phyloP scores from a whole-genome alignment of 1,139 yeast genomes.

The Protomyces lactucae-debilis region DNA sequence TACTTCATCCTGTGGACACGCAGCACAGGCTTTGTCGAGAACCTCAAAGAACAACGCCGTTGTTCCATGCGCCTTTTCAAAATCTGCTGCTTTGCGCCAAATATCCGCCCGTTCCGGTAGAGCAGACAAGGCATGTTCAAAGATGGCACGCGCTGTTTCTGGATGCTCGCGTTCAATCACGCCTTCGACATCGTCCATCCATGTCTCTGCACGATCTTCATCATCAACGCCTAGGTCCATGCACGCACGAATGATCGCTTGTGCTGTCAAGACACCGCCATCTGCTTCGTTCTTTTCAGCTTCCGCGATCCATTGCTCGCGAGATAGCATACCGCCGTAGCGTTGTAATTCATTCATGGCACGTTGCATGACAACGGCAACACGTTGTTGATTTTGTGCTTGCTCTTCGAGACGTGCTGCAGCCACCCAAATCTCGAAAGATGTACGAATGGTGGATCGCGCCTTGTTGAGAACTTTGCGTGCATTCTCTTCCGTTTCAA shows the following conservation, averaged over 20 bases:
- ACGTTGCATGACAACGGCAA: constrained; percentile 48
- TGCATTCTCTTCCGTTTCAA: constrained; percentile 49
- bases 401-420: constrained; percentile 70
- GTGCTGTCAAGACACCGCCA: constrained; percentile 39
- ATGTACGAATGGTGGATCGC: constrained; percentile 49
- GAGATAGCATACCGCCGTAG: constrained; percentile 38
- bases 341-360: constrained; percentile 49
- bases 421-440: constrained; percentile 63
- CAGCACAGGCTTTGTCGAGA: constrained; percentile 50
- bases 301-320: constrained; percentile 48
- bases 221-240: constrained; percentile 39
- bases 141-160: constrained; percentile 48
- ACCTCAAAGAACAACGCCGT: constrained; percentile 44
- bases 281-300: constrained; percentile 45
- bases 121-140: constrained; percentile 46
- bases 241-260: constrained; percentile 39
- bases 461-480: constrained; percentile 56
- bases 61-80: constrained; percentile 44
- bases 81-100: constrained; percentile 54
- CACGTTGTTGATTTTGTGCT: constrained; percentile 44
- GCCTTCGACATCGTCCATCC: constrained; percentile 42
- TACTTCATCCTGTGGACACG: constrained; percentile 49
- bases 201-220: constrained; percentile 36
- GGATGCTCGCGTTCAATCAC: constrained; percentile 37
- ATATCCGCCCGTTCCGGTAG: constrained; percentile 49